Percentiles rank a stretch among this genome's conserved stretches.
phyloP scores from a whole-genome alignment of 2,329 filamentous ascomycete species.

The Bertia moriformis region DNA sequence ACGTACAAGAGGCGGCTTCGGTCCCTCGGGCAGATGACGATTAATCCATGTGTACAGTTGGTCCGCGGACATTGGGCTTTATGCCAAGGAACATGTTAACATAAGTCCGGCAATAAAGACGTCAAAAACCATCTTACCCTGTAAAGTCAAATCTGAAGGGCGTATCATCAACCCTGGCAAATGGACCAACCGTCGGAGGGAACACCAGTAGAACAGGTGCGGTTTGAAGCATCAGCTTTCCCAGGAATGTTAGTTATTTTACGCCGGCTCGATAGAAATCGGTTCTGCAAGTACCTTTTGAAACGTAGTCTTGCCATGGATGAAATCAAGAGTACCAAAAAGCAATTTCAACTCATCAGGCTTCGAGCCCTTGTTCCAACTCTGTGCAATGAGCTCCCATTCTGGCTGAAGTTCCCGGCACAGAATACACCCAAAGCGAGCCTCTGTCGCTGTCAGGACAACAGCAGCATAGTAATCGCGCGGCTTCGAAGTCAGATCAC shows the following conservation, averaged over 20 bases:
- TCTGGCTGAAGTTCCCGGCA: conserved; percentile 89
- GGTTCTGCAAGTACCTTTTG: conserved; percentile 50
- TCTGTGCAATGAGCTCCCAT: conserved; percentile 74
- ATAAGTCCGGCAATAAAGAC: too few relatives aligned
- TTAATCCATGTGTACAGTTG: conserved; percentile 65
- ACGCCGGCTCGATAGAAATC: background rate
- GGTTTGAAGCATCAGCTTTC: conserved; percentile 78
- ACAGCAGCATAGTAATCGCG: conserved; percentile 74
- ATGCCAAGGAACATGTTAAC: too few relatives aligned
- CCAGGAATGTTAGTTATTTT: conserved; percentile 3
- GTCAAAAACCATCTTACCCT: conserved; percentile 38
- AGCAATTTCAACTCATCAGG: conserved; percentile 57
- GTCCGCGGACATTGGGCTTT: conserved; percentile 61
- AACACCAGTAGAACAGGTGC: conserved; percentile 82
- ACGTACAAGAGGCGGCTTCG: conserved; percentile 64
- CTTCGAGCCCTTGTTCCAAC: conserved; percentile 78
- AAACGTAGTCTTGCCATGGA: conserved; percentile 70
- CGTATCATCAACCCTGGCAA: conserved; percentile 54
- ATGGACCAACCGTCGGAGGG: conserved; percentile 67
- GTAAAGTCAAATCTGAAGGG: conserved; percentile 77
- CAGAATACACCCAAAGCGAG: conserved; percentile 69
- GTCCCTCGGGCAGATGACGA: conserved; percentile 63
- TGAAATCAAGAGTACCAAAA: conserved; percentile 77
- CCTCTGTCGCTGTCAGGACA: conserved; percentile 73
- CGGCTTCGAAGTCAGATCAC: conserved; percentile 58